Evolutionary conservation across 805 yeast genomes (phyloP), one percentile per base, ranked within the genome.

Genomic region (Saccharomycodes ludwigii): DNA sequence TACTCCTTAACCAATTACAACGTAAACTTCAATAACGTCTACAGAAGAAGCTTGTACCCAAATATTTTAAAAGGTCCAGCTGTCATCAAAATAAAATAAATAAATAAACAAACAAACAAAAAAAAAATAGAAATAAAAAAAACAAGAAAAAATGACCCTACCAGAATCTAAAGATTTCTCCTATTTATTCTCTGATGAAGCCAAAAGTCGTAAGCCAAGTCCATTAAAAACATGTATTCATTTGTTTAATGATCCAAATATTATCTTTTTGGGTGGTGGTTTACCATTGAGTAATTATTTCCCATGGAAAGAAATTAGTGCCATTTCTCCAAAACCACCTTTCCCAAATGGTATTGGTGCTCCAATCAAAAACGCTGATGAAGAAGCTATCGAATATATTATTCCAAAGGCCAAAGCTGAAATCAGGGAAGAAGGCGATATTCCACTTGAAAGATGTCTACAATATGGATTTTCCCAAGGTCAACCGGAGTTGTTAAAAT

Each of bases 211-310:
- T 61, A 61, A 67, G 30, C 72, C 78, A 21, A 84, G 95, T 9
- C 77, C 83, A 10, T 68, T 88, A 58, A 88, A 91, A 61, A 60
- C 73, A 24, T 93, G 94, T 12, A 83, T 88, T 65, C 74, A 73
- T 50, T 78, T 80, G 62, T 78, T 63, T 48, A 61, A 63, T 26
- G 67, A 71, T 40, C 95, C 94, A 21, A 72, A 76, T 32, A 65
- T 91, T 50, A 75, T 84, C 35, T 86, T 85, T 52, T 69, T 88
- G 34, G 97, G 96, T 34, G 98, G 97, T 46, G 98, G 98, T 6
- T 69, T 88, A 45, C 98, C 98, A 10, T 61, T 83, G 53, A 63
- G 95, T 17, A 88, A 80, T 40, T 80, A 82, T 58, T 88, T 88
- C 69, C 97, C 98, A 27, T 83, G 88, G 69, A 83, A 85, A 47